Evolutionary conservation across 2,329 filamentous ascomycete genomes (phyloP), one percentile per base, ranked within the genome.

Genomic region (Colletotrichum tanaceti): DNA sequence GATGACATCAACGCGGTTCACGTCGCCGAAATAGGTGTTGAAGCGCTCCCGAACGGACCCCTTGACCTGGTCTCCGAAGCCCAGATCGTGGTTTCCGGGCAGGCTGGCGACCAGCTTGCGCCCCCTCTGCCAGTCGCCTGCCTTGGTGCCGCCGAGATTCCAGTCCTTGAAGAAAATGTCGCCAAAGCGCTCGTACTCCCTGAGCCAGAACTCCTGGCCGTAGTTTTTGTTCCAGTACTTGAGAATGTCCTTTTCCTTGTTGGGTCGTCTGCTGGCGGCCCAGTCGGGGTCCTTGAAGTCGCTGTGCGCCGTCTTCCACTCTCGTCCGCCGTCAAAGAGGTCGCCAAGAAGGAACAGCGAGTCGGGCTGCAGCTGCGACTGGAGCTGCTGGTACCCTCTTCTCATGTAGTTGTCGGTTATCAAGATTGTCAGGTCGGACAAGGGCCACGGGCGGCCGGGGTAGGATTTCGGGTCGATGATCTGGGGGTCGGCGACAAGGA

Each of bases 401-500:
- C 90, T 89, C 71, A 99, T 87, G 79, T 98, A 99, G 76, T 93
- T 92, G 79, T 99, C 96, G 64, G 94, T 97, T 73, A 97, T 80
- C 32, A 80, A 76, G 44, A 86, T 77, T 5, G 86, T 89, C 44
- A 89, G 71, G 13, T 85, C 78, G 70, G 82, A 85, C 20, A 90
- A 75, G 32, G 86, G 84, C 85, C 87, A 89, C 9, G 87, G 87
- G 28, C 94, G 90, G 73, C 91, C 93, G 2, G 94, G 93, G 75
- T 98, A 98, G n/a, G 94, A 97, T 79, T 98, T 93, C 63, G 94
- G 93, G 79, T 98, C 94, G 75, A 96, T 93, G 67, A 98, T 86
- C 78, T 98, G 94, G 50, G 94, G 94, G 76, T 98, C 94, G 70
- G 94, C 93, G 72, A 98, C 85, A 77, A 98, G 90, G 73, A 93